Conservation (phyloP, 2,329 filamentous ascomycete genomes). For the Talaromyces sp. region DNA sequence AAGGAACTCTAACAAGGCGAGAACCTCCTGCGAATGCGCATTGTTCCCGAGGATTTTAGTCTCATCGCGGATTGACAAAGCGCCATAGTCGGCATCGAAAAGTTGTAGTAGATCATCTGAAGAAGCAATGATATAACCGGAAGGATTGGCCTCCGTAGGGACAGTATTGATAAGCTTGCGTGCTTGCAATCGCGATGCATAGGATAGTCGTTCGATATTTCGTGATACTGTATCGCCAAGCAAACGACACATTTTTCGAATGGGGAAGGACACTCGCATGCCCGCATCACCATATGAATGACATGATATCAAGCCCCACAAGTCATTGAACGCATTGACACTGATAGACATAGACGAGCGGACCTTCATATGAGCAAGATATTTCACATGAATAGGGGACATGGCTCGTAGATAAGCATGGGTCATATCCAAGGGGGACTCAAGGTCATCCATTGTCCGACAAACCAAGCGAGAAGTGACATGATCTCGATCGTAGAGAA, state of each 20-base stretch:
- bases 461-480: constrained; percentile 81
- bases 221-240: constrained; percentile 83
- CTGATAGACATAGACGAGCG: constrained; percentile 95
- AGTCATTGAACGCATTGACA: constrained; percentile 79
- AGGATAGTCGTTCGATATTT: constrained; percentile 85
- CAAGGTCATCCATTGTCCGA: constrained; percentile 67
- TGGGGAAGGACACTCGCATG: constrained; percentile 90
- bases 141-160: constrained; percentile 77
- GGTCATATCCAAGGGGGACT: constrained; percentile 74
- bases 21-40: constrained; percentile 76
- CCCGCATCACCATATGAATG: constrained; percentile 80
- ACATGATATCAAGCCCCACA: constrained; percentile 88
- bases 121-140: constrained; percentile 86
- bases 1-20: constrained; percentile 83
- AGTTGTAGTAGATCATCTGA: constrained; percentile 82
- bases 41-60: constrained; percentile 80
- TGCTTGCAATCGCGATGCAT: constrained; percentile 80
- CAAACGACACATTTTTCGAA: constrained; percentile 87
- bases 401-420: constrained; percentile 77
- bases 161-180: constrained; percentile 88
- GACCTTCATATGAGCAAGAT: constrained; percentile 84
- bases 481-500: constrained; percentile 83
- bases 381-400: constrained; percentile 89
- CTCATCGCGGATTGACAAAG: constrained; percentile 83
- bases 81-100: constrained; percentile 84